phyloP scores from a whole-genome alignment of 495 filamentous ascomycete genomes.

The Penicillium waksmanii region DNA sequence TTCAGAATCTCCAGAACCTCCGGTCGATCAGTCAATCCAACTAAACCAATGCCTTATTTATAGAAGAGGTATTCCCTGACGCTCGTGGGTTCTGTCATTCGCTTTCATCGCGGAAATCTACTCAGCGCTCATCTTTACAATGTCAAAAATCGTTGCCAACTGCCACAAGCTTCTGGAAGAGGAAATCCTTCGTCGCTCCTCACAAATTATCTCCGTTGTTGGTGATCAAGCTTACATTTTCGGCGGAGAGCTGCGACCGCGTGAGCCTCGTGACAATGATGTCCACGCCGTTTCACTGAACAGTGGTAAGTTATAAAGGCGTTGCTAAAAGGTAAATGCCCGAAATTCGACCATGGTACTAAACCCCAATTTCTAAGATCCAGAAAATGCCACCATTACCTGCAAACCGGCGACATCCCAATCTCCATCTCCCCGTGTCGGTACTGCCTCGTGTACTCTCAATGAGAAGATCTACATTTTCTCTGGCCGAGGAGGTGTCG shows the following conservation, averaged over 20 bases:
- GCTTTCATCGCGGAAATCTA: neutral
- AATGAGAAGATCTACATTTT: conserved; percentile 57
- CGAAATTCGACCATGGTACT: neutral
- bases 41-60: no score
- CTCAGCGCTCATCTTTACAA: neutral
- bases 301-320: conserved; percentile 13
- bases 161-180: conserved; percentile 23
- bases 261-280: conserved; percentile 64
- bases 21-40: neutral
- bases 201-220: conserved; percentile 70
- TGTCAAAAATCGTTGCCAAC: neutral
- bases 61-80: no score
- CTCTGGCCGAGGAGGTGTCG: conserved; percentile 57
- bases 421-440: conserved; percentile 51
- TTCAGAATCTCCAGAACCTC: neutral
- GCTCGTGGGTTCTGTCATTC: neutral
- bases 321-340: neutral
- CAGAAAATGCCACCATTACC: conserved; percentile 5
- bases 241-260: conserved; percentile 46
- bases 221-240: conserved; percentile 62
- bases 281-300: conserved; percentile 66
- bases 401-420: conserved; percentile 15
- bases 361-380: neutral
- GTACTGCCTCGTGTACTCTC: conserved; percentile 47
- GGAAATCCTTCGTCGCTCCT: conserved; percentile 63